Evolutionary conservation across 2,329 filamentous ascomycete genomes (phyloP).

Genomic region (Fusarium fracticaudum): DNA sequence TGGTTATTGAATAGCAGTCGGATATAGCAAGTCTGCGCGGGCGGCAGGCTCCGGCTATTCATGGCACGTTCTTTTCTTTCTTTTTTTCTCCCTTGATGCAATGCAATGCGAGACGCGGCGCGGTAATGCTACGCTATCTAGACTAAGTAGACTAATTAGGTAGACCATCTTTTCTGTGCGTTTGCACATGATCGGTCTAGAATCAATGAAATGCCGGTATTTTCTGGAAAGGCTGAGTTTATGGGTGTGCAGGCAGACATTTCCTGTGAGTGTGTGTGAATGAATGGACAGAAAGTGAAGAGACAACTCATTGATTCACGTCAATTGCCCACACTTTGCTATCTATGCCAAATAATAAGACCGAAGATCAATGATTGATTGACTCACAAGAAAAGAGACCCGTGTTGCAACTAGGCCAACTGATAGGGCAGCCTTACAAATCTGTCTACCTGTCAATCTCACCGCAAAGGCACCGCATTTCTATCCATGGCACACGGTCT

Average conservation of each 20-base stretch:
- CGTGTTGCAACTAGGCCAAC: constrained; percentile 8
- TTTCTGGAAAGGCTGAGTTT: not conserved
- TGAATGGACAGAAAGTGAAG: not conserved
- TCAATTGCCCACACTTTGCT: not conserved
- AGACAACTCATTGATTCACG: not conserved
- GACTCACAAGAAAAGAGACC: not conserved
- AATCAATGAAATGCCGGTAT: constrained; percentile 13
- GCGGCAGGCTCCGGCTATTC: constrained; percentile 26
- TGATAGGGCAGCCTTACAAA: constrained; percentile 27
- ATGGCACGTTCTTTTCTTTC: constrained; percentile 23
- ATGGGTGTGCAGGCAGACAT: constrained; percentile 5
- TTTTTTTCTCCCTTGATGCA: not conserved
- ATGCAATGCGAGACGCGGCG: not conserved
- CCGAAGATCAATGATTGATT: constrained; percentile 2
- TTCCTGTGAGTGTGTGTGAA: not conserved
- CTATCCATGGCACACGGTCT: not conserved
- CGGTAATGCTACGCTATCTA: constrained; percentile 13
- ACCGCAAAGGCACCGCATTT: constrained; percentile 16
- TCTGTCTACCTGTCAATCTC: not conserved
- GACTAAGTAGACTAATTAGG: not conserved
- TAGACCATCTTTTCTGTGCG: not conserved
- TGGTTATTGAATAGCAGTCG: not conserved
- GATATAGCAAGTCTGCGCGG: constrained; percentile 13
- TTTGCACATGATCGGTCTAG: constrained; percentile 29
- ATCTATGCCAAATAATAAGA: constrained; percentile 10